These are phyloP conservation scores for Venturia pyrina DNA, from an alignment of 2,329 filamentous ascomycete genomes.

Conservation along the genomic window DNA sequence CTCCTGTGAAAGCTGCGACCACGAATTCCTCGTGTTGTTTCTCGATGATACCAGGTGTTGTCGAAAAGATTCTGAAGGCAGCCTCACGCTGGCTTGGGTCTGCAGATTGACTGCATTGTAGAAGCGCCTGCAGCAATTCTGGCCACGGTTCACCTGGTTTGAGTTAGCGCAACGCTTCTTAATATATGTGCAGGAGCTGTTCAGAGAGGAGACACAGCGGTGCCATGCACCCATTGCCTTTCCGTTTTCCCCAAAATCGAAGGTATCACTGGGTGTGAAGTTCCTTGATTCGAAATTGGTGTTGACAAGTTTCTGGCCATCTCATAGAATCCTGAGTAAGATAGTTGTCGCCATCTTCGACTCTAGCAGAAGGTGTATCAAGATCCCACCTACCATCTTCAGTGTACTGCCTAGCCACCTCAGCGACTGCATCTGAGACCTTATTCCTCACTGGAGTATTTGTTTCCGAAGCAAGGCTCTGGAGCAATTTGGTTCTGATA, in stretches of 20 bases:
- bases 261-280: not conserved
- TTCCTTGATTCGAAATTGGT: not conserved
- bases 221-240: not conserved
- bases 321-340: not conserved
- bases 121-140: slow-evolving; percentile 75
- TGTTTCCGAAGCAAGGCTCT: slow-evolving; percentile 63
- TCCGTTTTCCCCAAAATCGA: not conserved
- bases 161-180: not conserved
- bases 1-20: slow-evolving; percentile 75
- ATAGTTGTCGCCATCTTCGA: not conserved
- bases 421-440: slow-evolving; percentile 93
- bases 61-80: slow-evolving; percentile 89
- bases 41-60: slow-evolving; percentile 91
- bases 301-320: not conserved
- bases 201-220: not conserved
- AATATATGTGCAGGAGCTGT: not conserved
- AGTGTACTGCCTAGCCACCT: slow-evolving; percentile 88
- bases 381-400: slow-evolving; percentile 63
- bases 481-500: slow-evolving; percentile 76
- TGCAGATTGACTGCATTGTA: slow-evolving; percentile 78
- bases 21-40: slow-evolving; percentile 92
- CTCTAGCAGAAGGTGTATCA: not conserved
- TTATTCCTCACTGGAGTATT: slow-evolving; percentile 77
- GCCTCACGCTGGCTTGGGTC: slow-evolving; percentile 81
- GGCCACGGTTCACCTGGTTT: slow-evolving; percentile 70